These are phyloP conservation scores for Firmiana major DNA, from an alignment of 345 rosid species.

Conservation along the genomic window DNA sequence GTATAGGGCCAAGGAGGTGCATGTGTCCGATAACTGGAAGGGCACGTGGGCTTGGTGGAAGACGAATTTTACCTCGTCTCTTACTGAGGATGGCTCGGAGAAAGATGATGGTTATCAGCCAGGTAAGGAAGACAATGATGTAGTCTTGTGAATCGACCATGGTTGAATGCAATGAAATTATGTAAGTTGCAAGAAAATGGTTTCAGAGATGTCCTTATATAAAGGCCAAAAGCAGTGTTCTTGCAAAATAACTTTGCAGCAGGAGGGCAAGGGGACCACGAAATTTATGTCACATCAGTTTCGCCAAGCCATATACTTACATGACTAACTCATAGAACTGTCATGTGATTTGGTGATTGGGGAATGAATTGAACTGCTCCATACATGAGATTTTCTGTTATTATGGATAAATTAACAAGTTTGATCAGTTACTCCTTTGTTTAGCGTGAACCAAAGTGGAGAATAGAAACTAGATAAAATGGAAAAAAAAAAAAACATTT, in stretches of 20 bases:
- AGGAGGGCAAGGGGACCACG: neutral
- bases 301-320: neutral
- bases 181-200: neutral
- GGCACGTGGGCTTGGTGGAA: constrained; percentile 60
- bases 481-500: neutral
- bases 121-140: constrained; percentile 22
- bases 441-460: neutral
- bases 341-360: neutral
- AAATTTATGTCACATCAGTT: neutral
- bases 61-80: constrained; percentile 6
- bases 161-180: neutral
- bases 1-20: constrained; percentile 59
- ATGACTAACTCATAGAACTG: neutral
- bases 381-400: neutral
- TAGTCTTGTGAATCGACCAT: constrained; percentile 28
- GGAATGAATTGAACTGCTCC: neutral
- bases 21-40: constrained; percentile 70
- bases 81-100: constrained; percentile 20
- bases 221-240: neutral
- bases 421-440: neutral
- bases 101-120: constrained; percentile 22
- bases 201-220: neutral
- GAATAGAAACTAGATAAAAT: neutral
- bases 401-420: neutral
- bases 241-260: neutral